A percentile compares a stretch with the other conserved stretches of the same genome.
These are phyloP conservation scores for Schwanniomyces polymorphus DNA, from an alignment of 805 yeast species.

Conservation along the genomic window DNA sequence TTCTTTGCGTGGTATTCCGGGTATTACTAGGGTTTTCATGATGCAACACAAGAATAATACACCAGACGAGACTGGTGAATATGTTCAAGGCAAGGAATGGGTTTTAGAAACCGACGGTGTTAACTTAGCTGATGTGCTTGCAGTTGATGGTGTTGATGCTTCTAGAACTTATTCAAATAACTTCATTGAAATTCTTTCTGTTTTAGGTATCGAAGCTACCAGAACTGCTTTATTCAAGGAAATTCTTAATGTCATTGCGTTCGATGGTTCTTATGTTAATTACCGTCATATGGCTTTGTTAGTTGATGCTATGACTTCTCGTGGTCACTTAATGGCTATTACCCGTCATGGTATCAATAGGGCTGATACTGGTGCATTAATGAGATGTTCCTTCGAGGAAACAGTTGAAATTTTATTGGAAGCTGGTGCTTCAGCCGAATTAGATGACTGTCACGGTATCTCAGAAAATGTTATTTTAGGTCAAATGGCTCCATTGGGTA, in stretches of 20 bases:
- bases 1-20: slow-evolving; percentile 92
- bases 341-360: slow-evolving; percentile 99
- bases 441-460: slow-evolving; percentile 98
- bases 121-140: slow-evolving; percentile 90
- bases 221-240: slow-evolving; percentile 92
- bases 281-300: slow-evolving; percentile 97
- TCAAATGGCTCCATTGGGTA: slow-evolving; percentile 97
- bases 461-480: slow-evolving; percentile 97
- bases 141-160: slow-evolving; percentile 93
- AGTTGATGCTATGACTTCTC: slow-evolving; percentile 97
- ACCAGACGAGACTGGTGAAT: slow-evolving; percentile 84
- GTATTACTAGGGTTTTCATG: slow-evolving; percentile 87
- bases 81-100: slow-evolving; percentile 90
- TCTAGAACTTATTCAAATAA: slow-evolving; percentile 92
- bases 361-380: slow-evolving; percentile 97
- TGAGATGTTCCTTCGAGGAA: slow-evolving; percentile 99
- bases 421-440: slow-evolving; percentile 97
- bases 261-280: slow-evolving; percentile 99
- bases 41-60: slow-evolving; percentile 75
- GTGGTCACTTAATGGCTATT: slow-evolving; percentile 97
- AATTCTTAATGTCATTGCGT: slow-evolving; percentile 95
- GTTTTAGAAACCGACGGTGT: slow-evolving; percentile 99
- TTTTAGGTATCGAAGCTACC: slow-evolving; percentile 97
- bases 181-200: slow-evolving; percentile 91
- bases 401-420: slow-evolving; percentile 96